Base-by-base conservation (phyloP, 345 rosid species). In the Citrus inodora region DNA sequence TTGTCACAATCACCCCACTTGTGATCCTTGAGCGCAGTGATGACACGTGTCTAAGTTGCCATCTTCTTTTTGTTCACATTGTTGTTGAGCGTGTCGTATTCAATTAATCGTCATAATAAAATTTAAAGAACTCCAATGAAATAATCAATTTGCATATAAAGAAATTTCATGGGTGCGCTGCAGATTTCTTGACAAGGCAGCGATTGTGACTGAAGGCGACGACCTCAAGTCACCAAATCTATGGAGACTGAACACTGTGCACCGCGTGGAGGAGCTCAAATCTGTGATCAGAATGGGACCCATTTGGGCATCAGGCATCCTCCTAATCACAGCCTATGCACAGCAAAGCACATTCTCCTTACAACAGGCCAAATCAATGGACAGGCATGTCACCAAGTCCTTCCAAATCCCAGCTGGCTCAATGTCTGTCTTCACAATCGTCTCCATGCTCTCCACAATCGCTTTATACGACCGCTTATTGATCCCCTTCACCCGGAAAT, bases 161-260 rank as follows among this genome's bases (percentile, higher is more conserved):
- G 0, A 3, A 1, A 3, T 46, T 46, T 46, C 51, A 11, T 46
- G 17, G 32, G 40, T 5, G 16, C 64, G 67, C 30, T 79, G 77
- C 84, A 88, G 91, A 69, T 86, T 88, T 72, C 60, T 88, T 1
- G 88, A 85, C 75, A 88, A 83, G 79, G 91, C 91, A 35, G 91
- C 89, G n/a, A 83, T 85, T 59, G 87, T 85, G 35, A 80, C 82
- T 4, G 82, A 81, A 13, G 82, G 70, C 64, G 86, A 83, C 69
- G 73, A 69, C 61, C 14, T 62, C 8, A 74, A 80, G 63, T 28
- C 71, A 70, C 87, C 87, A 6, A 82, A 88, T 68, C 78, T 85
- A 16, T 86, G 91, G 91, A 80, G 84, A 24, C 74, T 88, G n/a
- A 88, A 82, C 83, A 88, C 89, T 11, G 84, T 88, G 0, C 91